Evolutionary conservation across 2,329 filamentous ascomycete genomes (phyloP).

Genomic region (Hymenoscyphus repandus): DNA sequence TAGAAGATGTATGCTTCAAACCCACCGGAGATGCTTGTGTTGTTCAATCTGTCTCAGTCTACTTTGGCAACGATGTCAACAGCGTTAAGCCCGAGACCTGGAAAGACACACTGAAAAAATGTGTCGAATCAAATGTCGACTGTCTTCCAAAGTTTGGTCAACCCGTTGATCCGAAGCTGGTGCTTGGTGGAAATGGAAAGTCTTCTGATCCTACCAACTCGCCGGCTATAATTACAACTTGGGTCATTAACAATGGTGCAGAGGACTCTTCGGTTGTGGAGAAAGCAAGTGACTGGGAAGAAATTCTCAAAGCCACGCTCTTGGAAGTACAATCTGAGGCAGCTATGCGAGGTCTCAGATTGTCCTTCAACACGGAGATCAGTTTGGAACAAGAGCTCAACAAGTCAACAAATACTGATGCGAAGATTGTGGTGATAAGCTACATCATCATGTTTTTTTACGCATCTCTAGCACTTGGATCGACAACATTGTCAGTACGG

Average conservation of each 20-base stretch:
- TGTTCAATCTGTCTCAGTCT: conserved; percentile 86
- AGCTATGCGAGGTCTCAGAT: conserved; percentile 65
- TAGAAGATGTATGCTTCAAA: conserved; percentile 90
- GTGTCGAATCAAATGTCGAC: conserved; percentile 72
- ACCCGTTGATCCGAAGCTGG: conserved; percentile 77
- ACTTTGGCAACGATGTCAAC: conserved; percentile 66
- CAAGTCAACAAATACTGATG: conserved; percentile 97
- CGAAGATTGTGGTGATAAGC: conserved; percentile 92
- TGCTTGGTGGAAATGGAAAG: conserved; percentile 74
- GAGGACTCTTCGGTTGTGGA: conserved; percentile 67
- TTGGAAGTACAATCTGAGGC: conserved; percentile 79
- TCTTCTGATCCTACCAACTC: conserved; percentile 65
- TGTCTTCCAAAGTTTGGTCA: conserved; percentile 88
- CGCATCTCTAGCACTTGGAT: conserved; percentile 86
- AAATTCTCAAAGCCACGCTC: conserved; percentile 67
- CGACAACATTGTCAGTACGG: conserved; percentile 71
- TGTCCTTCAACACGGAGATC: conserved; percentile 94
- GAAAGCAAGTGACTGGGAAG: conserved; percentile 85
- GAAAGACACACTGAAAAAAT: conserved; percentile 66
- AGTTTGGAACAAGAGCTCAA: conserved; percentile 94
- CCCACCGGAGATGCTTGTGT: conserved; percentile 86
- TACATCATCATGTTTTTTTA: conserved; percentile 99
- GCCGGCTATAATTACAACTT: conserved; percentile 79
- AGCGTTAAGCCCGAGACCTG: conserved; percentile 62
- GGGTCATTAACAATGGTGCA: conserved; percentile 84